Conservation (phyloP, 495 filamentous ascomycete species). For the Penicillium lagena region DNA sequence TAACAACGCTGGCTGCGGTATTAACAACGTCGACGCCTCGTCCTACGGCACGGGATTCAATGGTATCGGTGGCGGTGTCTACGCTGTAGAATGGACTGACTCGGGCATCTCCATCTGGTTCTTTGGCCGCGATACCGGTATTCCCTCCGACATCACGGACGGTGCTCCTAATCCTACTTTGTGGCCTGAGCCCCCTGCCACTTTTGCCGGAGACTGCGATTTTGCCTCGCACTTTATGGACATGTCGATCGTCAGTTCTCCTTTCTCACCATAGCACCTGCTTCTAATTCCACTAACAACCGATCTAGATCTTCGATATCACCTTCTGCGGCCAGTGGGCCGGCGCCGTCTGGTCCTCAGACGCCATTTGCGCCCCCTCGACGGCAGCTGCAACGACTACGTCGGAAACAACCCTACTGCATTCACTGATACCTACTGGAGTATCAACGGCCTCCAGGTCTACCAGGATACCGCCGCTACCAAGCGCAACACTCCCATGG, state of each 20-base stretch:
- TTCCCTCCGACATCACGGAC: conserved; percentile 46
- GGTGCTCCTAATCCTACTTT: conserved; percentile 48
- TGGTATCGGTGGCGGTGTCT: conserved; percentile 50
- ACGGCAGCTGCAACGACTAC: conserved; percentile 51
- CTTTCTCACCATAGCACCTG: neutral
- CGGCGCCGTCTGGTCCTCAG: conserved; percentile 32
- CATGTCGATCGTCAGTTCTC: conserved; percentile 47
- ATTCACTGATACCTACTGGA: conserved; percentile 58
- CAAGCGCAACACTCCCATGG: no score
- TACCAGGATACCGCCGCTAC: conserved; percentile 37
- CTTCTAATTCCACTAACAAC: no score
- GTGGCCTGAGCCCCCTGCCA: conserved; percentile 54
- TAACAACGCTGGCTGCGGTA: conserved; percentile 49
- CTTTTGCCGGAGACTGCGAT: conserved; percentile 55
- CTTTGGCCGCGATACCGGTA: conserved; percentile 33
- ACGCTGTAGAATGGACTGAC: conserved; percentile 57
- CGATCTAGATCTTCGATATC: conserved; percentile 49
- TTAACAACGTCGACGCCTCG: conserved; percentile 22
- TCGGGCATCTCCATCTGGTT: conserved; percentile 57
- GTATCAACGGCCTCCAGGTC: conserved; percentile 59
- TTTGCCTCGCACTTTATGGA: conserved; percentile 54
- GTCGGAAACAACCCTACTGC: conserved; percentile 56
- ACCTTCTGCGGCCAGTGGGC: conserved; percentile 66
- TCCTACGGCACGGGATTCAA: conserved; percentile 57
- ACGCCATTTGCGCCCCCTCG: conserved; percentile 19